A percentile compares a stretch with the other conserved stretches of the same genome.
Conservation (phyloP, 495 filamentous ascomycete species). For the Cercophora scortea region DNA sequence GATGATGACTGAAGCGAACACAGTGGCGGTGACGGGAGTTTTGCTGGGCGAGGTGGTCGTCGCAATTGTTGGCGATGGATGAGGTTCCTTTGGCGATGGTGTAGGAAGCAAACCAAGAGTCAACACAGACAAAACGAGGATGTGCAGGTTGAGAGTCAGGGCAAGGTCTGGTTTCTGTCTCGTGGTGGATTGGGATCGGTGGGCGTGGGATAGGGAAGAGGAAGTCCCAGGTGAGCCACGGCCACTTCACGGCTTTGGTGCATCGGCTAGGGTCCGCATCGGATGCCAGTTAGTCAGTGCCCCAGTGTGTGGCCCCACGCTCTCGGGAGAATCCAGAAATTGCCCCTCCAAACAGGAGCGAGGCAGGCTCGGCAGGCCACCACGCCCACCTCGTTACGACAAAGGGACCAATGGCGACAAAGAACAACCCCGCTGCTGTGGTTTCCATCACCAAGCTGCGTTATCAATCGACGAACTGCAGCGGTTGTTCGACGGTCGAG, state of each 20-base stretch:
- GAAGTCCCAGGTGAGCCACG: neutral
- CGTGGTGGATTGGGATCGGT: neutral
- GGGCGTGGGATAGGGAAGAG: neutral
- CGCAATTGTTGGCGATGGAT: too few species aligned
- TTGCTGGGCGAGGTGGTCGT: too few species aligned
- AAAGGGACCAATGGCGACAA: constrained; percentile 13
- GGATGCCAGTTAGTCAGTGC: constrained; percentile 13
- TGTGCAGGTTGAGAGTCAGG: neutral
- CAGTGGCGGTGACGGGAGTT: too few species aligned
- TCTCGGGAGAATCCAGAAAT: constrained; percentile 17
- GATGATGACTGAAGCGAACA: too few species aligned
- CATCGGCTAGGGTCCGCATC: neutral
- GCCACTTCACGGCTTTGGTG: too few species aligned
- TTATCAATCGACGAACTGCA: constrained; percentile 15
- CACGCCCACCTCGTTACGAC: neutral
- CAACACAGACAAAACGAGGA: neutral
- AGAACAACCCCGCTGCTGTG: constrained; percentile 1
- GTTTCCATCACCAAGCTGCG: constrained; percentile 19
- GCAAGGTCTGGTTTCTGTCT: neutral
- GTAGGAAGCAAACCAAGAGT: too few species aligned
- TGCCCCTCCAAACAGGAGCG: constrained; percentile 10
- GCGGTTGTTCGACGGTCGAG: too few species aligned
- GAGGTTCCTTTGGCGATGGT: too few species aligned
- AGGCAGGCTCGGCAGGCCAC: too few species aligned
- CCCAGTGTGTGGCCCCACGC: constrained; percentile 14